A percentile compares a stretch with the other conserved stretches of the same genome.
phyloP scores from a whole-genome alignment of 2,329 filamentous ascomycete species.

The Ceratocystis cubensis region DNA sequence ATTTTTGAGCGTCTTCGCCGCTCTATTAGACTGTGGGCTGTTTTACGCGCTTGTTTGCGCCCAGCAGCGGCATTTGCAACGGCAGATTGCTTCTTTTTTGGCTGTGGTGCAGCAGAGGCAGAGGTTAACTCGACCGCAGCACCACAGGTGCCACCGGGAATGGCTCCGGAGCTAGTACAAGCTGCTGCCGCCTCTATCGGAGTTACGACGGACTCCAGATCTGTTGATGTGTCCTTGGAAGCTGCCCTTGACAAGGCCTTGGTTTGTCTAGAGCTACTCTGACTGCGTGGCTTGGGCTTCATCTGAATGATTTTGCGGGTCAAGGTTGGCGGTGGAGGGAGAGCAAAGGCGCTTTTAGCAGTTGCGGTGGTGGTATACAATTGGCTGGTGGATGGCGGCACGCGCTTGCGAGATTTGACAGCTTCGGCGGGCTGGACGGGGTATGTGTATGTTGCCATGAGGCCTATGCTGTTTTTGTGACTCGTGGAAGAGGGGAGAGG shows the following conservation, averaged over 20 bases:
- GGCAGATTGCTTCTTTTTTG: slow-evolving; percentile 66
- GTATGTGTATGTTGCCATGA: slow-evolving; percentile 27
- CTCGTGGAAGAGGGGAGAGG: not conserved
- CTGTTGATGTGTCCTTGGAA: slow-evolving; percentile 16
- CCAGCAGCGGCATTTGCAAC: slow-evolving; percentile 64
- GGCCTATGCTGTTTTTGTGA: slow-evolving; percentile 14
- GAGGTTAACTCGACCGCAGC: not conserved
- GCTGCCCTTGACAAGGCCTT: not conserved
- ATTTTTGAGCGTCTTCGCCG: slow-evolving; percentile 83
- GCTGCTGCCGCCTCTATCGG: slow-evolving; percentile 8
- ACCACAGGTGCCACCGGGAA: not conserved
- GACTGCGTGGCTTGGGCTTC: slow-evolving; percentile 47
- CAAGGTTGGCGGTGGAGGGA: slow-evolving; percentile 84
- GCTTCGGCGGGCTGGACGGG: slow-evolving; percentile 39
- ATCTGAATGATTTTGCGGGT: slow-evolving; percentile 97
- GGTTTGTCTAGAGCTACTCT: slow-evolving; percentile 14
- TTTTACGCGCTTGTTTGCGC: slow-evolving; percentile 91
- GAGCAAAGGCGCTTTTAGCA: slow-evolving; percentile 53
- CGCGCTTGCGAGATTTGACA: slow-evolving; percentile 41
- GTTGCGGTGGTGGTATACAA: slow-evolving; percentile 31
- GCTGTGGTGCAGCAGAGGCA: slow-evolving; percentile 21
- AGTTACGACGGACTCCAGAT: not conserved
- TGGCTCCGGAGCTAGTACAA: no score
- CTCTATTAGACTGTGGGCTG: slow-evolving; percentile 91
- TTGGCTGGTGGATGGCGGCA: slow-evolving; percentile 32